phyloP scores from a whole-genome alignment of 208 protist species.

The Acanthamoeba lenticulata region DNA sequence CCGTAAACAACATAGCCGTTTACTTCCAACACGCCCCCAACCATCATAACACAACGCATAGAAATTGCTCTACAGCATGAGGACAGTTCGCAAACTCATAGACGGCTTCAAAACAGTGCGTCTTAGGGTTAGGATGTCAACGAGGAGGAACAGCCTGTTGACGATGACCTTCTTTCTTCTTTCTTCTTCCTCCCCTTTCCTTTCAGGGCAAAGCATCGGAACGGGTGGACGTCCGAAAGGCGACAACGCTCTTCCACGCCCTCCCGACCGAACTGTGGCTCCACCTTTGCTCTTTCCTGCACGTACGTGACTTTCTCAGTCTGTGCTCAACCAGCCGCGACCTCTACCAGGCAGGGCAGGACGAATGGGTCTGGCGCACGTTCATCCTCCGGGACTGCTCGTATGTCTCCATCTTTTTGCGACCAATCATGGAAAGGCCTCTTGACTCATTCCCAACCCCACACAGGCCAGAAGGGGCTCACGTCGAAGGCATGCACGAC shows the following conservation, averaged over 20 bases:
- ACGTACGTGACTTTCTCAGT: not conserved
- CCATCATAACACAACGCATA: not conserved
- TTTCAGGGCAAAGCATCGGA: not conserved
- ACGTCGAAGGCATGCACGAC: not conserved
- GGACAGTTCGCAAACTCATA: not conserved
- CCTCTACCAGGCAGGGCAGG: not conserved
- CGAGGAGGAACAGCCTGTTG: too few species aligned
- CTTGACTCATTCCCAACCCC: too few species aligned
- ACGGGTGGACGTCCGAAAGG: not conserved
- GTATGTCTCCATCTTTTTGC: not conserved
- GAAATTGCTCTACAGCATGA: not conserved
- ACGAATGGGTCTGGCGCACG: conserved; percentile 15
- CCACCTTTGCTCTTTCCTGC: conserved; percentile 2
- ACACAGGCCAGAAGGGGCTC: not conserved
- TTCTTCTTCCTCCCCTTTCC: not conserved
- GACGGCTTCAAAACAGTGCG: not conserved
- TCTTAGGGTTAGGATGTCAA: not conserved
- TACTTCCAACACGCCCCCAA: too few species aligned
- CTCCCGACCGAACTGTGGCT: not conserved
- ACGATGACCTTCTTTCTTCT: not conserved
- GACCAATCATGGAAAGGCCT: too few species aligned
- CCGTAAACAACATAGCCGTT: too few species aligned
- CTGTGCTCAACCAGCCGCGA: conserved; percentile 4
- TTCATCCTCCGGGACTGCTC: not conserved
- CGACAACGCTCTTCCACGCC: not conserved